Conservation (phyloP, 805 yeast species). For the Candida rishiriensis region DNA sequence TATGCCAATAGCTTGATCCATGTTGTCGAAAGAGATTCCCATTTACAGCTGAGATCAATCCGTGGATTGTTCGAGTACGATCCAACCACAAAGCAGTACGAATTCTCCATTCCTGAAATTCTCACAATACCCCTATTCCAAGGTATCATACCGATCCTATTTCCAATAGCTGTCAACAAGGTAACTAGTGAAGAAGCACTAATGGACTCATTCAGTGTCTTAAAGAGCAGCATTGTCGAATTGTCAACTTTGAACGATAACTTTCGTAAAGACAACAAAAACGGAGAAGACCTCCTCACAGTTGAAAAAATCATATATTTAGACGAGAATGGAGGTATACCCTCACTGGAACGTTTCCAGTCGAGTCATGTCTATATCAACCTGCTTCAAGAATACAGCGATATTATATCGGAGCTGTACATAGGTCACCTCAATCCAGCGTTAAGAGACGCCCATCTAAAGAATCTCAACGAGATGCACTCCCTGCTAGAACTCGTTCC, state of each 20-base stretch:
- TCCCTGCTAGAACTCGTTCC: slow-evolving; percentile 48
- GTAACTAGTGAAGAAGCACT: slow-evolving; percentile 28
- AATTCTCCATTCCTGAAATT: slow-evolving; percentile 32
- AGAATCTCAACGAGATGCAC: slow-evolving; percentile 65
- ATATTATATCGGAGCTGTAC: slow-evolving; percentile 57
- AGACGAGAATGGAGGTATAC: slow-evolving; percentile 86
- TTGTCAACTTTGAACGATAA: slow-evolving; percentile 25
- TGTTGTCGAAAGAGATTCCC: slow-evolving; percentile 14
- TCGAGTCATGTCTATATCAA: slow-evolving; percentile 87
- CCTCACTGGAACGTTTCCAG: slow-evolving; percentile 74
- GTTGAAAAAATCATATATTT: slow-evolving; percentile 80
- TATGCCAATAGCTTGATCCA: slow-evolving; percentile 20
- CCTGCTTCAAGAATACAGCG: slow-evolving; percentile 72
- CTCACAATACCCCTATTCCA: slow-evolving; percentile 39
- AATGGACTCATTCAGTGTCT: slow-evolving; percentile 35
- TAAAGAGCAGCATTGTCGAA: slow-evolving; percentile 35
- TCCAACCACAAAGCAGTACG: slow-evolving; percentile 8
- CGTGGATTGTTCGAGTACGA: slow-evolving; percentile 35
- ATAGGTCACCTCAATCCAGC: slow-evolving; percentile 49
- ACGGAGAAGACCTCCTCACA: slow-evolving; percentile 34
- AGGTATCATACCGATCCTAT: slow-evolving; percentile 55
- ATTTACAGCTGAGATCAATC: slow-evolving; percentile 27
- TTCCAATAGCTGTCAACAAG: slow-evolving; percentile 47
- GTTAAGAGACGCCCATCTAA: slow-evolving; percentile 51
- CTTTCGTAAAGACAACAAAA: slow-evolving; percentile 9